Conservation (phyloP, 768 basidiomycete genomes). For the Calocybe cyanea region DNA sequence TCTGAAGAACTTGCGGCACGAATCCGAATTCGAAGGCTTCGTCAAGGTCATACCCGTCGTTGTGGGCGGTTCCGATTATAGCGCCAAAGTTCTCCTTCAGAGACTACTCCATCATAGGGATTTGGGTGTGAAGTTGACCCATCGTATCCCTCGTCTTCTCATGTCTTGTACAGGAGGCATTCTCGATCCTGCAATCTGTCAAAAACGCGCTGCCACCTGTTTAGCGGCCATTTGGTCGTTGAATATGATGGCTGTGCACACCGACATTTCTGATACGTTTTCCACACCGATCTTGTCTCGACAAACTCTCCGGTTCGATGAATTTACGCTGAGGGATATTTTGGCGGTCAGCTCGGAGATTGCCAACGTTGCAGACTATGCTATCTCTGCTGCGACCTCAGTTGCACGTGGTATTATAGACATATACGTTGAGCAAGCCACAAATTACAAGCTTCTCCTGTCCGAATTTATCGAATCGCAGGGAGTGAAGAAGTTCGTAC, state of each 20-base stretch:
- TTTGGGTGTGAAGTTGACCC: slow-evolving; percentile 25
- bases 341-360: slow-evolving; percentile 17
- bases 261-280: slow-evolving; percentile 8
- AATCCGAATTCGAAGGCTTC: slow-evolving; percentile 32
- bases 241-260: slow-evolving; percentile 36
- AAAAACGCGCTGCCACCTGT: slow-evolving; percentile 30
- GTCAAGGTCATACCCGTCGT: slow-evolving; percentile 32
- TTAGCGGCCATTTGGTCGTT: slow-evolving; percentile 38
- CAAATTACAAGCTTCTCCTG: slow-evolving; percentile 21
- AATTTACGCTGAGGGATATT: slow-evolving; percentile 28
- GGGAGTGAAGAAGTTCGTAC: slow-evolving; percentile 7
- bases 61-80: slow-evolving; percentile 34
- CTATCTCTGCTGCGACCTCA: slow-evolving; percentile 26
- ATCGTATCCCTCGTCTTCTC: slow-evolving; percentile 33
- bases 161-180: slow-evolving; percentile 25
- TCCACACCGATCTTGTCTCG: slow-evolving; percentile 13
- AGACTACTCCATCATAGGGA: slow-evolving; percentile 27
- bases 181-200: slow-evolving; percentile 19
- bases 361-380: slow-evolving; percentile 22
- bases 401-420: slow-evolving; percentile 31
- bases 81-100: slow-evolving; percentile 32
- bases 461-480: slow-evolving; percentile 9
- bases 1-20: slow-evolving; percentile 29
- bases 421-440: slow-evolving; percentile 25
- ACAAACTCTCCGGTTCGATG: slow-evolving; percentile 27